Conservation (phyloP, 129 eudicot genomes). For the Tagetes patula region DNA sequence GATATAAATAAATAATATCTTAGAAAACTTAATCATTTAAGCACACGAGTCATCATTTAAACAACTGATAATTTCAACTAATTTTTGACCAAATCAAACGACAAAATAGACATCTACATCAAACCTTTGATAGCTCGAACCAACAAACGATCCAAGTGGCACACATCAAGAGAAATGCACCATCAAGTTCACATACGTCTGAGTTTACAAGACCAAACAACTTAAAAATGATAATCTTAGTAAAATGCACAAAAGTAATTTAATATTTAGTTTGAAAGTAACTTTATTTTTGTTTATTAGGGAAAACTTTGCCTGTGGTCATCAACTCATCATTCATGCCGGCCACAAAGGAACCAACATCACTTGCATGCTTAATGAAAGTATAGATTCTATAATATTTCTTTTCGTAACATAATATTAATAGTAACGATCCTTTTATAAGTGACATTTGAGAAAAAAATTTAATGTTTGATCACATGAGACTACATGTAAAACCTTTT, state of each 20-base stretch:
- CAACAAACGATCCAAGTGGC: not conserved
- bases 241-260: not conserved
- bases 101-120: not conserved
- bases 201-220: not conserved
- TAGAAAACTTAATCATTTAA: no score
- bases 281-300: not conserved
- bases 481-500: no score
- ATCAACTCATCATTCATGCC: constrained; percentile 34
- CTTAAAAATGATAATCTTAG: not conserved
- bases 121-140: not conserved
- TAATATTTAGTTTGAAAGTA: constrained; percentile 4
- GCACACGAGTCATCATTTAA: no score
- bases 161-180: not conserved
- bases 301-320: constrained; percentile 18
- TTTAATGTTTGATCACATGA: no score
- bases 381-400: constrained; percentile 9
- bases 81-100: not conserved
- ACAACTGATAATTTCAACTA: not conserved
- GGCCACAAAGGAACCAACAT: constrained; percentile 33
- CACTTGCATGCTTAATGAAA: constrained; percentile 20
- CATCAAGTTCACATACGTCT: not conserved
- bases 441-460: no score
- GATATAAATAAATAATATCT: no score
- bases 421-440: not conserved
- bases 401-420: not conserved